Evolutionary conservation across 192 early-diverging fungal species (phyloP).

Genomic region (Coemansia sp.): DNA sequence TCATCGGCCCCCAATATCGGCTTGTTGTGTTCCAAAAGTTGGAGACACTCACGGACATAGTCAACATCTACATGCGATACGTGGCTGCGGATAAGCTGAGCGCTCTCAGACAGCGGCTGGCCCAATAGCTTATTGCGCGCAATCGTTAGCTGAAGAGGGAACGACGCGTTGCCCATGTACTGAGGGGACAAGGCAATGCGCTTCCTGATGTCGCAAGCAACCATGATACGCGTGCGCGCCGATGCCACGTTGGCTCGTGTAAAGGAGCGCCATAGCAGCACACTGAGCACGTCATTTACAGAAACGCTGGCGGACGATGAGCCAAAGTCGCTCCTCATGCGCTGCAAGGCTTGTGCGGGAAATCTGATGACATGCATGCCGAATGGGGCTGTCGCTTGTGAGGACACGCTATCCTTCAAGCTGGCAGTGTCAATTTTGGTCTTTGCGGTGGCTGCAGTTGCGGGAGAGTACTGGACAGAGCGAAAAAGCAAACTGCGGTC

Average conservation of each 20-base stretch:
- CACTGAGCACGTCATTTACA: constrained; percentile 15
- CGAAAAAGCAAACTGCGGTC: constrained; percentile 7
- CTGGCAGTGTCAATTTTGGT: not conserved
- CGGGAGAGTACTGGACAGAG: not conserved
- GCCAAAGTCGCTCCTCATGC: constrained; percentile 3
- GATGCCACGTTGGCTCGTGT: not conserved
- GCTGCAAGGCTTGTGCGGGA: not conserved
- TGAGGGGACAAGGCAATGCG: not conserved
- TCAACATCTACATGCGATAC: constrained; percentile 1
- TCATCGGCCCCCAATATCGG: constrained; percentile 8
- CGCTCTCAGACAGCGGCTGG: not conserved
- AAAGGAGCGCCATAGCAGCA: constrained; percentile 13
- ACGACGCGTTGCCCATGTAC: constrained; percentile 24
- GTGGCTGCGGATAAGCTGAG: constrained; percentile 1
- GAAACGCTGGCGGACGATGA: not conserved
- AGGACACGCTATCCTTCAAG: not conserved
- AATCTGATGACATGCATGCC: constrained; percentile 17
- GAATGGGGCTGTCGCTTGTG: not conserved
- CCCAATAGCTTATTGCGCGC: not conserved
- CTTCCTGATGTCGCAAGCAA: constrained; percentile 20
- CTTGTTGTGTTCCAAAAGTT: not conserved
- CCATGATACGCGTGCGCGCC: not conserved
- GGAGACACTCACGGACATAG: constrained; percentile 10
- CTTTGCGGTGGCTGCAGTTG: not conserved
- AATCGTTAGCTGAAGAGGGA: constrained; percentile 10